Percentiles rank a stretch among this genome's conserved stretches.
These are phyloP conservation scores for Neurospora sublineolata DNA, from an alignment of 495 filamentous ascomycete species.

Conservation along the genomic window DNA sequence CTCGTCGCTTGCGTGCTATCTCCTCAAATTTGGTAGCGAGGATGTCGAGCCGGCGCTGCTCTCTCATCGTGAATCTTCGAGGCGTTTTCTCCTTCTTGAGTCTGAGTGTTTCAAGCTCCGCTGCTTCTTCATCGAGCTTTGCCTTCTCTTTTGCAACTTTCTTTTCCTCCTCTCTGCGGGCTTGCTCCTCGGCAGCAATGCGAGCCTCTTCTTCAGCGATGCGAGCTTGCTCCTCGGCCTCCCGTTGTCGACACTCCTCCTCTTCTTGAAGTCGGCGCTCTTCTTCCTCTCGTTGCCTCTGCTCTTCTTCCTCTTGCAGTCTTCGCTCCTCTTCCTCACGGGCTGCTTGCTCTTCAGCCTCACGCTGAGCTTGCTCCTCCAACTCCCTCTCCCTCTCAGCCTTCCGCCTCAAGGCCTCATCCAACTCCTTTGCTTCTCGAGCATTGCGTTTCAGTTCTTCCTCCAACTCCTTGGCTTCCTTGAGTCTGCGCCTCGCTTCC, in stretches of 20 bases:
- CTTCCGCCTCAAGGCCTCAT: constrained; percentile 13
- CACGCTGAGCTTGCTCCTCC: constrained; percentile 15
- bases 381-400: constrained; percentile 21
- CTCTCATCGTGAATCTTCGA: constrained; percentile 3
- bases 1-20: constrained; percentile 11
- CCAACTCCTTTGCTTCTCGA: constrained; percentile 22
- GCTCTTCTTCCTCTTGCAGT: constrained; percentile 26
- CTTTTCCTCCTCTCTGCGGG: constrained; percentile 2
- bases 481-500: constrained; percentile 23
- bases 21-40: constrained; percentile 9
- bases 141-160: constrained; percentile 1
- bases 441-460: constrained; percentile 15
- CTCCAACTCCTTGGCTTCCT: constrained; percentile 21
- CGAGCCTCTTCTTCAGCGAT: constrained; percentile 4
- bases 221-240: neutral
- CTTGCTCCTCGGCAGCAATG: constrained; percentile 7
- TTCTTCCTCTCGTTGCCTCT: constrained; percentile 11
- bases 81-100: constrained; percentile 13
- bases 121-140: constrained; percentile 20
- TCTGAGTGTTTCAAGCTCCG: constrained; percentile 16
- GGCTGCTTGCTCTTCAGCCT: constrained; percentile 22
- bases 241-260: neutral
- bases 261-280: neutral
- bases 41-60: constrained; percentile 4
- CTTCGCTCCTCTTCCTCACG: constrained; percentile 23